Evolutionary conservation across 345 rosid genomes (phyloP).

Genomic region (Eucalyptus erythrocorys): DNA sequence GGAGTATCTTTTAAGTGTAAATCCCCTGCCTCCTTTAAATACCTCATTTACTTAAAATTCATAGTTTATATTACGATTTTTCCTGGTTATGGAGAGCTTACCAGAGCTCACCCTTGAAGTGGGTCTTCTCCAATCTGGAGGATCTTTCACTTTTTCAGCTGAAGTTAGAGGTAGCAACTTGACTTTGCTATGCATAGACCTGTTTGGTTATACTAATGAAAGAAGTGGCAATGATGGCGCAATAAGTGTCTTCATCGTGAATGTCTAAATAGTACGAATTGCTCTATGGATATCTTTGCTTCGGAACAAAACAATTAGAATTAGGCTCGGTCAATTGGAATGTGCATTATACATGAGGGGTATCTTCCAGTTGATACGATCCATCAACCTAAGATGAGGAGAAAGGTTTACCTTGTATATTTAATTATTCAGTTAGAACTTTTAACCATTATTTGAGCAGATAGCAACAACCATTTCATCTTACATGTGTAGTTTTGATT

Average conservation of each 20-base stretch:
- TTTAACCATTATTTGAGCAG: background rate
- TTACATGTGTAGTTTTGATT: background rate
- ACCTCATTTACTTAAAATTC: background rate
- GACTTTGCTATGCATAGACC: background rate
- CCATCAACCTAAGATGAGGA: background rate
- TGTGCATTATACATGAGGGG: background rate
- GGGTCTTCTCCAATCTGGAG: background rate
- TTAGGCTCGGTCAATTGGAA: background rate
- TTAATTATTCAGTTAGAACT: background rate
- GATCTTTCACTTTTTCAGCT: background rate
- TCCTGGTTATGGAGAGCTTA: background rate
- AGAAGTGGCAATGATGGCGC: background rate
- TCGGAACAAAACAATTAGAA: background rate
- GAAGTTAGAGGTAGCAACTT: background rate
- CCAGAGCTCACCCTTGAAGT: background rate
- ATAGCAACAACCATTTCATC: background rate
- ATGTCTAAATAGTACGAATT: background rate
- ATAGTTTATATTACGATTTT: background rate
- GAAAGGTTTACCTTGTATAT: background rate
- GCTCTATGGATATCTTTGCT: background rate
- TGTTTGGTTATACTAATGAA: background rate
- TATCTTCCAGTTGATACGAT: background rate
- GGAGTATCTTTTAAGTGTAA: background rate
- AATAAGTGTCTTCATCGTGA: background rate
- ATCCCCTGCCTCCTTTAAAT: background rate